phyloP scores from a whole-genome alignment of 495 filamentous ascomycete species.

The Letharia columbiana region DNA sequence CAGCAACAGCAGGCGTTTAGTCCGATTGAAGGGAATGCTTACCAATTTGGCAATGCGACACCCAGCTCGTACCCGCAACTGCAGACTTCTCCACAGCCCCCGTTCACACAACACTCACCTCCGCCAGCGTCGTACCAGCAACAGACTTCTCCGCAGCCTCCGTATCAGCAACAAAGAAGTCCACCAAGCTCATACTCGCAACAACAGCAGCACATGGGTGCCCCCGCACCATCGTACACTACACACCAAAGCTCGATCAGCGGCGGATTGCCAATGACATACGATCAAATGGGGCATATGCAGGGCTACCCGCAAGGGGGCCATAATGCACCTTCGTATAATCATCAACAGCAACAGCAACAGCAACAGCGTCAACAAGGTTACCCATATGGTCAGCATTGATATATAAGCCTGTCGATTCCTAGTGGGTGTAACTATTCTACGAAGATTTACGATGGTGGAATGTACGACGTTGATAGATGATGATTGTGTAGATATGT shows the following conservation, averaged over 20 bases:
- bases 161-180: slow-evolving; percentile 1
- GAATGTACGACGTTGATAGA: background rate
- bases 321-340: slow-evolving; percentile 2
- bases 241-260: slow-evolving; percentile 4
- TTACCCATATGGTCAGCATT: slow-evolving; percentile 8
- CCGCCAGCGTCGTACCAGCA: background rate
- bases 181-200: background rate
- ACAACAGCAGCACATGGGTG: slow-evolving; percentile 12
- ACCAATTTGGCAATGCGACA: slow-evolving; percentile 10
- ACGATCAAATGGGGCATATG: slow-evolving; percentile 1
- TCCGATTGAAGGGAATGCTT: slow-evolving; percentile 8
- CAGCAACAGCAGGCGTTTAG: slow-evolving; percentile 20
- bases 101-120: background rate
- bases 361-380: slow-evolving; percentile 13
- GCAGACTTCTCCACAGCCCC: slow-evolving; percentile 8
- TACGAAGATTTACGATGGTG: background rate
- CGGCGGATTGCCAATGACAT: slow-evolving; percentile 15
- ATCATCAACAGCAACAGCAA: slow-evolving; percentile 11
- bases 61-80: slow-evolving; percentile 11
- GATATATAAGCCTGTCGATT: background rate
- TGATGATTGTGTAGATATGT: background rate
- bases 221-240: slow-evolving; percentile 10
- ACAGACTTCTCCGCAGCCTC: slow-evolving; percentile 2
- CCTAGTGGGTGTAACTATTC: background rate
- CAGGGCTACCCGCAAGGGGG: slow-evolving; percentile 7